These are phyloP conservation scores for Vinca minor DNA, from an alignment of 257 asterid genomes.

Conservation along the genomic window DNA sequence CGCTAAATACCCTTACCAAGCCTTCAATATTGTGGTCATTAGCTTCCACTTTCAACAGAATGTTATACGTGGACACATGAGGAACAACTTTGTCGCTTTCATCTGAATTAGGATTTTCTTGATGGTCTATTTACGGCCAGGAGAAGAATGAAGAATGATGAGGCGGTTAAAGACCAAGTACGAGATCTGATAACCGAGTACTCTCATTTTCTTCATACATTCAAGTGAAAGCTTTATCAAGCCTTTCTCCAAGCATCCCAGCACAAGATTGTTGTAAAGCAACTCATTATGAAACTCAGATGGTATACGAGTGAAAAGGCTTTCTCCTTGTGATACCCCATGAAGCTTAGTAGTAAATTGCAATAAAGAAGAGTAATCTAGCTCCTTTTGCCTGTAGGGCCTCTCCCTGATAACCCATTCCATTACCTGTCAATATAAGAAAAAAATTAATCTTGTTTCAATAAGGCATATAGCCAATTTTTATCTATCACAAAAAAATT, in stretches of 20 bases:
- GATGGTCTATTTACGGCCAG: slow-evolving; percentile 49
- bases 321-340: slow-evolving; percentile 64
- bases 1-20: slow-evolving; percentile 50
- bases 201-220: slow-evolving; percentile 91
- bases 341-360: slow-evolving; percentile 86
- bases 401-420: slow-evolving; percentile 96
- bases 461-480: too few relatives aligned
- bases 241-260: slow-evolving; percentile 84
- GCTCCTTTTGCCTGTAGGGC: slow-evolving; percentile 69
- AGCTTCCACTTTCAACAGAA: slow-evolving; percentile 70
- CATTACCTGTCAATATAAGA: slow-evolving; percentile 58
- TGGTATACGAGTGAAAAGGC: slow-evolving; percentile 66
- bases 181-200: slow-evolving; percentile 56
- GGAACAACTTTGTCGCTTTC: slow-evolving; percentile 76
- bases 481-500: neutral
- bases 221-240: slow-evolving; percentile 56
- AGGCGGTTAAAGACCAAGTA: slow-evolving; percentile 78
- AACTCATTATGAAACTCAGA: slow-evolving; percentile 54
- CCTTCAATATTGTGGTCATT: slow-evolving; percentile 66
- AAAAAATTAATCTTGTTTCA: neutral
- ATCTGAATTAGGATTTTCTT: slow-evolving; percentile 64
- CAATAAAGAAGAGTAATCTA: slow-evolving; percentile 67
- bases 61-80: slow-evolving; percentile 70
- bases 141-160: slow-evolving; percentile 74
- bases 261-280: slow-evolving; percentile 74